These are phyloP conservation scores for Rhynchospora breviuscula DNA, from an alignment of 176 grass and related monocot species.

Conservation along the genomic window DNA sequence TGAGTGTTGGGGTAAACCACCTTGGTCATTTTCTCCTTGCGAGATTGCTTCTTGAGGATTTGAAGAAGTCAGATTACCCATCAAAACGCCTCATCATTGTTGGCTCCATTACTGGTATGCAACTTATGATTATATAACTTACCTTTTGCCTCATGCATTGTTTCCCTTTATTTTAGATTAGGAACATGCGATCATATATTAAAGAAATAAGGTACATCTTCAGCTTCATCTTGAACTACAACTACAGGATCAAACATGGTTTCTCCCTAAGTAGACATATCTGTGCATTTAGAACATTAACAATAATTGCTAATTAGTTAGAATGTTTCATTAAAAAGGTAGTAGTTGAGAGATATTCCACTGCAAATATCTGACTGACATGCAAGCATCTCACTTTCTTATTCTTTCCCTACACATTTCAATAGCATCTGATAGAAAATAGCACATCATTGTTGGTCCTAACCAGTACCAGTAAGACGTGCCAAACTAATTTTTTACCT, in stretches of 20 bases:
- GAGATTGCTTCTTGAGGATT: constrained; percentile 49
- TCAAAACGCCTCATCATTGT: constrained; percentile 74
- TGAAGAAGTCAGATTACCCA: constrained; percentile 64
- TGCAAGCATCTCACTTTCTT: too few species aligned
- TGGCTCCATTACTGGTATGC: constrained; percentile 69
- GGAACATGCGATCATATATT: not conserved
- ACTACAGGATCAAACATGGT: not conserved
- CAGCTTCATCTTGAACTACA: not conserved
- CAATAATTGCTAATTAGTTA: too few species aligned
- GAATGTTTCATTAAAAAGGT: not conserved
- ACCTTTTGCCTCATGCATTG: not conserved
- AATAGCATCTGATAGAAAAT: not conserved
- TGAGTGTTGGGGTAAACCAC: constrained; percentile 95
- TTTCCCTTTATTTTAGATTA: not conserved
- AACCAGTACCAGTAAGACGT: not conserved
- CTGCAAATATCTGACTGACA: not conserved
- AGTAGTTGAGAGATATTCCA: not conserved
- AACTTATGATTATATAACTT: not conserved
- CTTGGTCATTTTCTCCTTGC: constrained; percentile 85
- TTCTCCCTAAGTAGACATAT: too few species aligned
- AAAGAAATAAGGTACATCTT: not conserved
- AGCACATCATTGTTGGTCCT: not conserved
- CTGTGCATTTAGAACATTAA: too few species aligned
- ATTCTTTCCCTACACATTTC: too few species aligned
- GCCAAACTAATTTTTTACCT: not conserved